phyloP scores from a whole-genome alignment of 2,329 filamentous ascomycete species.

The Tolypocladium ophioglossoides region DNA sequence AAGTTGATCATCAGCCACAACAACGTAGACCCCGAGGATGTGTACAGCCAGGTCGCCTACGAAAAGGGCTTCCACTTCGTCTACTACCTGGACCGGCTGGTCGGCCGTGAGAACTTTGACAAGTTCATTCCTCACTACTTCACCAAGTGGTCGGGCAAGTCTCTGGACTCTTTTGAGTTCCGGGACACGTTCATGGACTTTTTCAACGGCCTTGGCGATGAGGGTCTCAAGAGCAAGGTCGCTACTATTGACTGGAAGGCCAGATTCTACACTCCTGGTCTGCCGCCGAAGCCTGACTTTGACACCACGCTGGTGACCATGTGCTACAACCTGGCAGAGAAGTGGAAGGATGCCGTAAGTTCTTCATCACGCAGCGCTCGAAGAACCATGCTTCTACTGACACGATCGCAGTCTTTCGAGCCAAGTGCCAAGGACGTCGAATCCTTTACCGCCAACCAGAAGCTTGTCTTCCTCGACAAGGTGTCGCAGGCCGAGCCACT shows the following conservation, averaged over 20 bases:
- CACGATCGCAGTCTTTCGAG: constrained; percentile 38
- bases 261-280: constrained; percentile 79
- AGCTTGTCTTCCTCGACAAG: constrained; percentile 79
- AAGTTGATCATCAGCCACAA: constrained; percentile 82
- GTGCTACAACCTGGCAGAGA: constrained; percentile 71
- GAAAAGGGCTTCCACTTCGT: constrained; percentile 96
- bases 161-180: constrained; percentile 90
- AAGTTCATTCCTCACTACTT: constrained; percentile 96
- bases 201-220: constrained; percentile 58
- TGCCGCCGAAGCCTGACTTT: constrained; percentile 84
- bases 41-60: constrained; percentile 86
- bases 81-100: constrained; percentile 76
- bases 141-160: constrained; percentile 71
- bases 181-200: constrained; percentile 79
- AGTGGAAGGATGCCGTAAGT: constrained; percentile 59
- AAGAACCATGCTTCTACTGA: constrained; percentile 3
- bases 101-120: constrained; percentile 83
- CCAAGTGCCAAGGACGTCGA: constrained; percentile 60
- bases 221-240: constrained; percentile 52
- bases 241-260: constrained; percentile 77
- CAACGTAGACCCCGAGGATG: constrained; percentile 88
- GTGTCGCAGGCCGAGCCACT: constrained; percentile 58
- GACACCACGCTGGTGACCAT: constrained; percentile 79
- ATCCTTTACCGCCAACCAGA: constrained; percentile 74
- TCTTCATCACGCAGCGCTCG: constrained; percentile 13